Conservation (phyloP, 2,329 filamentous ascomycete species). For the Aspergillus piperis region DNA sequence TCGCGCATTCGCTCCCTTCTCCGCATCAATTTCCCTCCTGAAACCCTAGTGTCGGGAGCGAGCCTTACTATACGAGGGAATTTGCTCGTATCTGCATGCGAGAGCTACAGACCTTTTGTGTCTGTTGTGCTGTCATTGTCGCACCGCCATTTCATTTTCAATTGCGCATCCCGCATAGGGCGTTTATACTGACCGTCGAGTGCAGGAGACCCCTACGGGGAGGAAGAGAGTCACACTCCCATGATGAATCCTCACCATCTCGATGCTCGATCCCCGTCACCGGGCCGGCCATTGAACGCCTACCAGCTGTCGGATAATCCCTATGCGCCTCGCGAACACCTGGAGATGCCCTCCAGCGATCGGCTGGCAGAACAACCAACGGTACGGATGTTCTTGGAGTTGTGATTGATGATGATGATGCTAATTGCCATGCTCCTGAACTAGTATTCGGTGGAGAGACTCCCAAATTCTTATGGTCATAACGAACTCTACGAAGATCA, state of each 20-base stretch:
- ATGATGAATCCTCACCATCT: conserved; percentile 57
- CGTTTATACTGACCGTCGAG: conserved; percentile 25
- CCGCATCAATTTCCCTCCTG: conserved; percentile 23
- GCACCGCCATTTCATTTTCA: background rate
- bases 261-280: conserved; percentile 68
- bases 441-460: conserved; percentile 71
- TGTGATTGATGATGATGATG: background rate
- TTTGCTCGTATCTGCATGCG: background rate
- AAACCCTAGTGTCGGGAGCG: conserved; percentile 20
- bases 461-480: conserved; percentile 64
- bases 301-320: conserved; percentile 83
- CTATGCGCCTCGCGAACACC: conserved; percentile 60
- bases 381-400: conserved; percentile 52
- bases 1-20: conserved; percentile 18
- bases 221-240: conserved; percentile 45
- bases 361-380: conserved; percentile 80
- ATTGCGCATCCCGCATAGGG: background rate
- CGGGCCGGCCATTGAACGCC: conserved; percentile 70
- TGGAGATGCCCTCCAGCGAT: conserved; percentile 74
- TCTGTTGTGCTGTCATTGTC: background rate
- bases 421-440: conserved; percentile 12
- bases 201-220: conserved; percentile 43
- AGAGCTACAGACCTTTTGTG: background rate
- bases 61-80: background rate
- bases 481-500: conserved; percentile 62